Conservation (phyloP, 202 grass and related monocot genomes). For the Cymbopogon flexuosus region DNA sequence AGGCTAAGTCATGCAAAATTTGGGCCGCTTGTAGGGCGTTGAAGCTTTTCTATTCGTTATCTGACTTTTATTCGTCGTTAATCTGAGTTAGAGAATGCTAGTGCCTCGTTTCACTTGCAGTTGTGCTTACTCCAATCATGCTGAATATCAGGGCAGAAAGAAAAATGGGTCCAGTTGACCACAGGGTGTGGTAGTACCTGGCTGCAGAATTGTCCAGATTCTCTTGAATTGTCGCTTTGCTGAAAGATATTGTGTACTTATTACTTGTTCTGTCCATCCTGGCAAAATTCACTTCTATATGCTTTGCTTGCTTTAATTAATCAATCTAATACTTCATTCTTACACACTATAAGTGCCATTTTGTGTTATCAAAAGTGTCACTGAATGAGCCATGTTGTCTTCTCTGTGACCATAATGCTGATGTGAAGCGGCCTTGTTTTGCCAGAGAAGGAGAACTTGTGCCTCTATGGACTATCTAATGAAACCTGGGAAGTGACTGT, state of each 20-base stretch:
- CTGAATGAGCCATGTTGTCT: background rate
- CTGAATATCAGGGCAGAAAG: background rate
- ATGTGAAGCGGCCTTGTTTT: background rate
- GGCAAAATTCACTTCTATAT: background rate
- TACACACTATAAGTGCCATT: background rate
- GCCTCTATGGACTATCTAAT: slow-evolving; percentile 46
- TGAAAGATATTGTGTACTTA: background rate
- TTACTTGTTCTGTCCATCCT: background rate
- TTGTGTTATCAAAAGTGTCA: background rate
- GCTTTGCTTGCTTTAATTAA: slow-evolving; percentile 3
- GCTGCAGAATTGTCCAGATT: background rate
- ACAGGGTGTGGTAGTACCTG: background rate
- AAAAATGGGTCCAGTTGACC: background rate
- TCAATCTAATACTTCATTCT: background rate
- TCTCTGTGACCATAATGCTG: background rate
- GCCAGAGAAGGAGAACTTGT: slow-evolving; percentile 50
- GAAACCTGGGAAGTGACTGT: slow-evolving; percentile 48
- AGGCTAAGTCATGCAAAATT: background rate
- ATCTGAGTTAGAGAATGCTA: background rate
- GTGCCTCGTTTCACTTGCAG: background rate
- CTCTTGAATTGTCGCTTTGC: background rate
- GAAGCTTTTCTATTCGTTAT: background rate
- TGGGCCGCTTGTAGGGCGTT: background rate
- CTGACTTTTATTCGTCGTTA: background rate
- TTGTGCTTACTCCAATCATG: slow-evolving; percentile 2